Percentiles rank a stretch among this genome's conserved stretches.
Conservation (phyloP, 352 stramenopile species). For the Phytophthora macrochlamydospora region DNA sequence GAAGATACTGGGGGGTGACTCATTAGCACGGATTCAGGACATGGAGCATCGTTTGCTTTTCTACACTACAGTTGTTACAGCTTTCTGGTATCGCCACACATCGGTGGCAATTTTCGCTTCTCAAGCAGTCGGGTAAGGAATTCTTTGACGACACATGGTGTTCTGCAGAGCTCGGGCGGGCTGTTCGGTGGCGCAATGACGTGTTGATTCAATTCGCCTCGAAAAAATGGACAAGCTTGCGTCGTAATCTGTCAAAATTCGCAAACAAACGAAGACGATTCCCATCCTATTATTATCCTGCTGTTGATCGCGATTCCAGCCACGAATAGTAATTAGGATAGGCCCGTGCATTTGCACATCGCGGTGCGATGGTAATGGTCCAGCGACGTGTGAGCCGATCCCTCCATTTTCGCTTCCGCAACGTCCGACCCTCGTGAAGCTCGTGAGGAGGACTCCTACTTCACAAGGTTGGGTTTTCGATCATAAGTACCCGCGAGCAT, state of each 20-base stretch:
- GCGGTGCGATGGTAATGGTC: not conserved
- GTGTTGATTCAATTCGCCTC: not conserved
- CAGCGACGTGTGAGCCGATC: too few relatives aligned
- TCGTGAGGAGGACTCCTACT: not conserved
- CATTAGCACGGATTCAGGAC: too few relatives aligned
- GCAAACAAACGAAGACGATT: too few relatives aligned
- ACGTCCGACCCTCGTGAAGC: not conserved
- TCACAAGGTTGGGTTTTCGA: not conserved
- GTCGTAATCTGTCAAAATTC: not conserved
- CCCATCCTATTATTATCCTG: constrained; percentile 15
- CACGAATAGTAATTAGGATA: constrained; percentile 8
- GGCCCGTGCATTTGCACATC: not conserved
- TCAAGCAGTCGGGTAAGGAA: not conserved
- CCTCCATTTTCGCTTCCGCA: not conserved
- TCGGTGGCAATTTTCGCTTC: not conserved
- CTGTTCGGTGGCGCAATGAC: not conserved
- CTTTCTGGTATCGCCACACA: not conserved
- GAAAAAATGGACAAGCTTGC: not conserved
- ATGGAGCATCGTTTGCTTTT: too few relatives aligned
- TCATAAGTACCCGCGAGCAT: not conserved
- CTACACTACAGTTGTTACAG: not conserved
- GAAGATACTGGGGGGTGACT: too few relatives aligned
- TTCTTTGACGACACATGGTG: not conserved
- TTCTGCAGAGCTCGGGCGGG: not conserved
- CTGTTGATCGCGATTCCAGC: constrained; percentile 9